Base-by-base conservation (phyloP, 2,329 filamentous ascomycete genomes). In the Botrytis sinoallii region DNA sequence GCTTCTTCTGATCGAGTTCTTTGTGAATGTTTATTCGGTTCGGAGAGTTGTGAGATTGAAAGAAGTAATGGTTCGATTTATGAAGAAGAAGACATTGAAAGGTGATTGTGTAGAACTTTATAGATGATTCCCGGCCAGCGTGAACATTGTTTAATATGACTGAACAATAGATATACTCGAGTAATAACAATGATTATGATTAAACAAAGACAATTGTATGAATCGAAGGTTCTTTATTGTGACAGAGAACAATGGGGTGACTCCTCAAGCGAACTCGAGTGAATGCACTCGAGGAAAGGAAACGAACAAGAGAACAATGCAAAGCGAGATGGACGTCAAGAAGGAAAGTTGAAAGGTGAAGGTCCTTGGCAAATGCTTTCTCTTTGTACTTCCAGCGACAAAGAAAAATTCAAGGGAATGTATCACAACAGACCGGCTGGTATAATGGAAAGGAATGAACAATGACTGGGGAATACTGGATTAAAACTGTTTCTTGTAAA, bases 61-160 rank as follows among this genome's bases (percentile, higher is more conserved):
- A 65, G 46, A 52, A 52, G 44, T 42, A 52, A 65, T 46, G 55
- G 46, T 40, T 32, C 52, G 71, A 40, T 48, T 44, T 40, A 44
- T 9, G 25, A 52, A 59, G 44, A 61, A 40, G n/a, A 60, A 32
- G 16, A 52, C 18, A 35, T 32, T 48, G 14, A 76, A 60, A 68
- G 25, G 38, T 71, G 57, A 65, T 64, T 48, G 63, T 69, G 74
- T 75, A 32, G 42, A 73, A 35, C 38, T 73, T 42, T 69, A 69
- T 69, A 69, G 32, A 60, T 69, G 64, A 73, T 73, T 73, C 69
- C 57, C 59, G 77, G 40, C 75, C 76, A 77, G 77, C 76, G 77
- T 75, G 71, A 74, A 78, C 55, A 76, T 76, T 66, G 20, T 72
- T 72, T 60, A 77, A 69, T 52, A 65, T 65, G 66, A 60, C 72